phyloP scores from a whole-genome alignment of 2,329 filamentous ascomycete species.

The Ceratocystis lukuohia region DNA sequence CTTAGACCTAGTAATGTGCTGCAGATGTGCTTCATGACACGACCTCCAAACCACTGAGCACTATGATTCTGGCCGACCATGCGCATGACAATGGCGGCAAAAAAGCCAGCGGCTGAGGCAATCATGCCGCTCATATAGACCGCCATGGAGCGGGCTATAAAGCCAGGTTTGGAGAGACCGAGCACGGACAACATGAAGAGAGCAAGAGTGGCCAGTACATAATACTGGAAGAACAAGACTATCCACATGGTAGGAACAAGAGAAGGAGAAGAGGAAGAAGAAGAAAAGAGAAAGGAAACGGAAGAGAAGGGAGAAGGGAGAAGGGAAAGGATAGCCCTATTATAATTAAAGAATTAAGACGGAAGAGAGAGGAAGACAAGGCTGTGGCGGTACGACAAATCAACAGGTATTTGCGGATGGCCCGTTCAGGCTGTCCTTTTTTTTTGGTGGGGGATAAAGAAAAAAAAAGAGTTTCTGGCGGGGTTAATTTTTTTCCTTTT shows the following conservation, averaged over 20 bases:
- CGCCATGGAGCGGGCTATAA: constrained; percentile 55
- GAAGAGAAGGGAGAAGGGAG: constrained; percentile 1
- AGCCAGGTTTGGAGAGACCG: constrained; percentile 43
- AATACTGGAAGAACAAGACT: constrained; percentile 34
- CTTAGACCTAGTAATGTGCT: constrained; percentile 58
- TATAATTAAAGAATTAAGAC: neutral
- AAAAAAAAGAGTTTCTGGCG: constrained; percentile 7
- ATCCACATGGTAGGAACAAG: constrained; percentile 29
- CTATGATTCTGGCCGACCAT: constrained; percentile 58
- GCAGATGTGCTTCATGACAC: constrained; percentile 72
- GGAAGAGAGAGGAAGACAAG: constrained; percentile 6
- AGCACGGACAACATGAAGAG: constrained; percentile 51
- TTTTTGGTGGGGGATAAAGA: neutral
- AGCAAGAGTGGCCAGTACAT: constrained; percentile 36
- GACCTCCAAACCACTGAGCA: constrained; percentile 72
- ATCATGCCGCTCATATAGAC: constrained; percentile 49
- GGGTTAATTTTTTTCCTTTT: neutral
- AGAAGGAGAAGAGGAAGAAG: constrained; percentile 29
- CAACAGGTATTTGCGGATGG: constrained; percentile 1
- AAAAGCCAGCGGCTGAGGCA: constrained; percentile 58
- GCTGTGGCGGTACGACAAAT: constrained; percentile 6
- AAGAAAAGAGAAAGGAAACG: constrained; percentile 3
- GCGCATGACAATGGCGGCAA: constrained; percentile 59
- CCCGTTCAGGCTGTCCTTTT: neutral
- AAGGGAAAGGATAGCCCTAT: neutral